A percentile compares a stretch with the other conserved stretches of the same genome.
These are phyloP conservation scores for Aspergillus sp. DNA, from an alignment of 2,329 filamentous ascomycete species.

Conservation along the genomic window DNA sequence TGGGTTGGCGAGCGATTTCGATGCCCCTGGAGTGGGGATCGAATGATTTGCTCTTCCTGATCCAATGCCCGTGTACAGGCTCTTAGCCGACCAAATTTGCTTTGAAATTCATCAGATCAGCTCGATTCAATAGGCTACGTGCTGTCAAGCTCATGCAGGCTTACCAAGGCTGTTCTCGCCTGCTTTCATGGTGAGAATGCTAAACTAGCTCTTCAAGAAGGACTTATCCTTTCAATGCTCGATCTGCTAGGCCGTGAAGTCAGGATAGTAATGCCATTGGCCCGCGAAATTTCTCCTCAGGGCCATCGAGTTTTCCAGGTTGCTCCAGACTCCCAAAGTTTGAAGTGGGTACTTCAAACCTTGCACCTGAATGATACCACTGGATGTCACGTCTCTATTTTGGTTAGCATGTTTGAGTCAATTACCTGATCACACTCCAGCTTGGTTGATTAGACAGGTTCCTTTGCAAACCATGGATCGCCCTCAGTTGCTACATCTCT, in stretches of 20 bases:
- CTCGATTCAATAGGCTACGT: neutral
- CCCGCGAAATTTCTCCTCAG: neutral
- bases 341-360: conserved; percentile 14
- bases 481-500: conserved; percentile 11
- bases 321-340: conserved; percentile 1
- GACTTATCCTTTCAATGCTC: neutral
- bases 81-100: neutral
- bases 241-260: neutral
- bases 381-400: conserved; percentile 28
- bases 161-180: neutral
- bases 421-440: conserved; percentile 6
- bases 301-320: neutral
- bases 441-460: conserved; percentile 13
- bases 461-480: conserved; percentile 21
- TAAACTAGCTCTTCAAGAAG: neutral
- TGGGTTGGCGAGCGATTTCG: neutral
- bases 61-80: neutral
- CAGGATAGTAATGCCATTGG: conserved; percentile 18
- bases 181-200: neutral
- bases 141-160: neutral
- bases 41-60: neutral
- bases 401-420: neutral
- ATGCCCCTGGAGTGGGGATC: neutral
- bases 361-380: conserved; percentile 24
- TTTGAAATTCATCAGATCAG: neutral